Conservation (phyloP, 2,329 filamentous ascomycete genomes). For the Lachnellula occidentalis region DNA sequence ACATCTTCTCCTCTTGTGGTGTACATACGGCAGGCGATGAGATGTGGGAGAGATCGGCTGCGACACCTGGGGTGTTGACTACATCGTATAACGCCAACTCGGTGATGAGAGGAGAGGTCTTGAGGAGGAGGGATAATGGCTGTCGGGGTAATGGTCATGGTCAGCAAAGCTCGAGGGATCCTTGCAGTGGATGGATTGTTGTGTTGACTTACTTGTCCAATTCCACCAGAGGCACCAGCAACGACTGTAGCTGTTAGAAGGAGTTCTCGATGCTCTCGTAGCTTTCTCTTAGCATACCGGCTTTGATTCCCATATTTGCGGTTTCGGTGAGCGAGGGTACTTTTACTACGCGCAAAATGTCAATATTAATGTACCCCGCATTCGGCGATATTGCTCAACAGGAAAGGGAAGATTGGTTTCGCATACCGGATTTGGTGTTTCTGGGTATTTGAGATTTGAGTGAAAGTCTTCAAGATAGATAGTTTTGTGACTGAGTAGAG, state of each 20-base stretch:
- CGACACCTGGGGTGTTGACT: conserved; percentile 95
- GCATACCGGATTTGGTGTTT: conserved; percentile 14
- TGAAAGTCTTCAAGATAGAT: conserved; percentile 1
- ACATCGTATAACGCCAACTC: conserved; percentile 99
- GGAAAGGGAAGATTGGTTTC: not conserved
- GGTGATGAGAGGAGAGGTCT: conserved; percentile 80
- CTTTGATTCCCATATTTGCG: conserved; percentile 51
- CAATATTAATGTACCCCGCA: conserved; percentile 22
- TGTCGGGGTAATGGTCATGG: conserved; percentile 36
- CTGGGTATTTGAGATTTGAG: conserved; percentile 8
- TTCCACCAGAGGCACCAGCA: conserved; percentile 95
- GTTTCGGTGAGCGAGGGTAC: conserved; percentile 14
- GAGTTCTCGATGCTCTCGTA: not conserved
- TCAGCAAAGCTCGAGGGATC: conserved; percentile 10
- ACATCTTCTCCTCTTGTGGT: conserved; percentile 18
- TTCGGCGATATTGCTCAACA: not conserved
- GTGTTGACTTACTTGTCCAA: conserved; percentile 74
- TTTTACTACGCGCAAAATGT: conserved; percentile 9
- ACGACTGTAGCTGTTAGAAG: conserved; percentile 50
- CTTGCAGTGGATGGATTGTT: not conserved
- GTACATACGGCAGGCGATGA: conserved; percentile 74
- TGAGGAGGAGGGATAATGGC: conserved; percentile 95
- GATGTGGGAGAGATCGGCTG: conserved; percentile 95
- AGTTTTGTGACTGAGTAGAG: not conserved
- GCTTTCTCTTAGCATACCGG: conserved; percentile 40